Conservation (phyloP, 1,284 basidiomycete genomes). For the Hemileia vastatrix region DNA sequence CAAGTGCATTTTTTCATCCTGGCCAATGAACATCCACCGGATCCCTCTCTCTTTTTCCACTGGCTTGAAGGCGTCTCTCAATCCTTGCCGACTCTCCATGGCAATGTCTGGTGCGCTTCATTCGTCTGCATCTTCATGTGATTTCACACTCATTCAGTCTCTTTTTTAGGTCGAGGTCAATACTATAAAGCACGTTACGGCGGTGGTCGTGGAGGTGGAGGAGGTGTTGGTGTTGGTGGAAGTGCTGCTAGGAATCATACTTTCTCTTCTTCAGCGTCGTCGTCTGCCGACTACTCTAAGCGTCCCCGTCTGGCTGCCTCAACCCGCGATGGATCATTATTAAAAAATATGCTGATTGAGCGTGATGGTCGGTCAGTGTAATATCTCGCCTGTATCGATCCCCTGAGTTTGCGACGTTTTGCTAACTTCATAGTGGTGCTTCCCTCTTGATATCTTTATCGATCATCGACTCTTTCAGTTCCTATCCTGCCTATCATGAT, state of each 20-base stretch:
- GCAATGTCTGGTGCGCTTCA: too few relatives aligned
- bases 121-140: too few relatives aligned
- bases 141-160: too few relatives aligned
- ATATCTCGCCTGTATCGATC: neutral
- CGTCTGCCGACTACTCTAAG: neutral
- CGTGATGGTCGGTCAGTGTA: constrained; percentile 19
- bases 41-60: too few relatives aligned
- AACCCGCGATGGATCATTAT: neutral
- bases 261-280: neutral
- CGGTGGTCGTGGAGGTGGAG: constrained; percentile 8
- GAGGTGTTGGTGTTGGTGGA: neutral
- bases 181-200: constrained; percentile 22
- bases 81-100: too few relatives aligned
- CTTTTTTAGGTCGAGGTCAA: too few relatives aligned
- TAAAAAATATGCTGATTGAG: constrained; percentile 16
- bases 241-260: neutral
- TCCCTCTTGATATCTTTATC: too few relatives aligned
- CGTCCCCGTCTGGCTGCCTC: neutral
- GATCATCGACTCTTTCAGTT: neutral
- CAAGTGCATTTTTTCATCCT: too few relatives aligned
- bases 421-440: neutral
- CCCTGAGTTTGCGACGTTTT: neutral
- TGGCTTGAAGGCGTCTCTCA: too few relatives aligned
- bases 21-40: too few relatives aligned
- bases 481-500: constrained; percentile 20